Base-by-base conservation (phyloP, 1,284 basidiomycete species). In the Rhizopogon parksii region DNA sequence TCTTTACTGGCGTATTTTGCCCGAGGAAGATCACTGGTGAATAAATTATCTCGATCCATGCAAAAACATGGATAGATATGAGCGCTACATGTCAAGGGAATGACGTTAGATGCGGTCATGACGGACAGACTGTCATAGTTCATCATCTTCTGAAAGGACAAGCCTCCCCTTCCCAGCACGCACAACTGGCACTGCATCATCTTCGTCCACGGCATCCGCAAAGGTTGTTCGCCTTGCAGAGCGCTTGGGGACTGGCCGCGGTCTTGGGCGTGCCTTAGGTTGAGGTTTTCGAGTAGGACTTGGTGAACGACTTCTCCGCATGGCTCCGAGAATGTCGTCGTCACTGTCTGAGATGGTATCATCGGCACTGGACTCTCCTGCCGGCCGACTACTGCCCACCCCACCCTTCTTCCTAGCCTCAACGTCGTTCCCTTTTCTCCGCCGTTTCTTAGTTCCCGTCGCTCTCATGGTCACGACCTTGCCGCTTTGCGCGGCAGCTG, bases 381-480 rank as follows among this genome's bases (percentile, higher is more conserved):
- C 34, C 50, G 21, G 21, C 54, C 17, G 43, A 38, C 39, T 27
- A 45, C 32, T 17, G 35, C 38, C 46, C 17, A 34, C 55, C 46
- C 52, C 60, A 34, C 59, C 56, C 47, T 62, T 66, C 49, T 67
- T 68, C 43, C 45, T 53, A 25, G 45, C 46, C 56, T 47, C 54
- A 51, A 40, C 52, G 50, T 49, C 56, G 52, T 57, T 53, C 27
- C 45, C 58, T 53, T 61, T 65, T 63, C 72, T 74, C 15, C 76
- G 71, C 36, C 83, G 75, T 66, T 84, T 88, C 71, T 85, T 87
- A 47, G 80, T 87, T 17, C 84, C 85, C n/a, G 73, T 75, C 9
- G 77, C 56, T 39, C 73, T 75, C 85, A 87, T 87, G 43, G 76
- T 78, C 3, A 68, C 71, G n/a, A 70, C 66, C 64, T 70, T 58